Conservation (phyloP, 2,329 filamentous ascomycete genomes). For the Nigrospora osmanthi region DNA sequence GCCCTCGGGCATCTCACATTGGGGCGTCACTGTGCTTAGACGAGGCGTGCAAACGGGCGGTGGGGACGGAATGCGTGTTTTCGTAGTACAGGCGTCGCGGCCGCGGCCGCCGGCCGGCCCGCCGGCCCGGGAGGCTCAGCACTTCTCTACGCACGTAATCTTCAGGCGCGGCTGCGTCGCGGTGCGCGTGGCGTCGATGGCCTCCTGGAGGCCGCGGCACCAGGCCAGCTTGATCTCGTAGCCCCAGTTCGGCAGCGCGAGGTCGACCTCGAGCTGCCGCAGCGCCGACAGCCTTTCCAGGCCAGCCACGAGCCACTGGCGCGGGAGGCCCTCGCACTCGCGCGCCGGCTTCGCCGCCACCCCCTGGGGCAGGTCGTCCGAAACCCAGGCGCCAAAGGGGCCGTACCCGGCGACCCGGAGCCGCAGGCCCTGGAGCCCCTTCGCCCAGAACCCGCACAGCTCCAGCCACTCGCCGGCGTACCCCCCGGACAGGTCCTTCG, state of each 20-base stretch:
- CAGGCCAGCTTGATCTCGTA: constrained; percentile 23
- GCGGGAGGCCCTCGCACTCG: constrained; percentile 2
- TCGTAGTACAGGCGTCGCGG: too few relatives aligned
- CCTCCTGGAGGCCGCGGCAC: constrained; percentile 22
- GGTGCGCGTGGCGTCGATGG: constrained; percentile 13
- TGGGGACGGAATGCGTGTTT: too few relatives aligned
- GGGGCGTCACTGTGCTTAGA: too few relatives aligned
- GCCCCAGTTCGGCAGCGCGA: constrained; percentile 23
- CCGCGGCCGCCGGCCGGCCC: too few relatives aligned
- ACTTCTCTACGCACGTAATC: constrained; percentile 17
- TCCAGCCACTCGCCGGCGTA: constrained; percentile 24
- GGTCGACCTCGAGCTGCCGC: constrained; percentile 31
- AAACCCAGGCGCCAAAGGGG: constrained; percentile 3
- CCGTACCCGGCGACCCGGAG: constrained; percentile 22
- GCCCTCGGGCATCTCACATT: too few relatives aligned
- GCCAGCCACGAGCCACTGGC: constrained; percentile 23
- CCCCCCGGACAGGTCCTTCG: constrained; percentile 24
- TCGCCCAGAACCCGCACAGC: constrained; percentile 26
- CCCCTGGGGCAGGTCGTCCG: constrained; percentile 1
- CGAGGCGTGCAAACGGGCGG: too few relatives aligned
- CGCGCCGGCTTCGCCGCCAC: constrained; percentile 5
- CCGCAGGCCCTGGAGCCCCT: constrained; percentile 28
- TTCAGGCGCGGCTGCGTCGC: constrained; percentile 6
- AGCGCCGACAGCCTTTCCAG: constrained; percentile 22
- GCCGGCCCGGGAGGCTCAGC: background rate